Evolutionary conservation across 257 asterid species (phyloP).

Genomic region (Fraxinus excelsior): DNA sequence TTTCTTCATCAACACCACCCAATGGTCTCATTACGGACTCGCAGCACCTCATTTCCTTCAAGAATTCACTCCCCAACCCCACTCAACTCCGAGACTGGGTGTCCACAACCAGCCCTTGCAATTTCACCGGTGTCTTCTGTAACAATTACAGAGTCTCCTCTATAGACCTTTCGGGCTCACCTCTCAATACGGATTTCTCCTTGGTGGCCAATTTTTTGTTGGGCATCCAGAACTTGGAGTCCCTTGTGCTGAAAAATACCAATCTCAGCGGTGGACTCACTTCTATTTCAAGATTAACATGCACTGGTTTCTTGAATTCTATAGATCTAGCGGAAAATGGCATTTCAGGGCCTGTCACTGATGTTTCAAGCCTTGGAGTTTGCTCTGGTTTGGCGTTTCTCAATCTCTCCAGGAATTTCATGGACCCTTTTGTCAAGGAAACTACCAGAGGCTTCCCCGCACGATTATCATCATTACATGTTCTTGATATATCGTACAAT

Average conservation of each 20-base stretch:
- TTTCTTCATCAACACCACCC: conserved; percentile 26
- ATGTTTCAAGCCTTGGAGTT: conserved; percentile 46
- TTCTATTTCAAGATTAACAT: conserved; percentile 43
- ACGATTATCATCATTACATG: conserved; percentile 32
- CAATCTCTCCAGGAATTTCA: conserved; percentile 65
- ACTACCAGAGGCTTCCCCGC: not conserved
- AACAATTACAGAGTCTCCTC: conserved; percentile 53
- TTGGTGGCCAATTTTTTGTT: conserved; percentile 48
- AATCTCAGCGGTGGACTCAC: conserved; percentile 62
- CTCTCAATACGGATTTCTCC: conserved; percentile 53
- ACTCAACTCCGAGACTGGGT: conserved; percentile 56
- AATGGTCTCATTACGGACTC: conserved; percentile 41
- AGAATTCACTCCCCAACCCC: conserved; percentile 53
- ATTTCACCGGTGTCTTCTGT: conserved; percentile 67
- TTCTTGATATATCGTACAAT: conserved; percentile 84
- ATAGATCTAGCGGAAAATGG: conserved; percentile 82
- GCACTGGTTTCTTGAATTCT: conserved; percentile 35
- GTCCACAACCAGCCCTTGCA: conserved; percentile 58
- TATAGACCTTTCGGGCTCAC: conserved; percentile 56
- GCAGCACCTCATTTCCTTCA: conserved; percentile 71
- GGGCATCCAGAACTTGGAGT: conserved; percentile 46
- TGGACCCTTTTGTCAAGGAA: conserved; percentile 50
- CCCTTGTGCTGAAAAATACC: conserved; percentile 63
- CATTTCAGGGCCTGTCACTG: conserved; percentile 68
- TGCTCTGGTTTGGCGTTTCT: conserved; percentile 60